Conservation (phyloP, 306 rosid genomes). For the Quercus ilex region DNA sequence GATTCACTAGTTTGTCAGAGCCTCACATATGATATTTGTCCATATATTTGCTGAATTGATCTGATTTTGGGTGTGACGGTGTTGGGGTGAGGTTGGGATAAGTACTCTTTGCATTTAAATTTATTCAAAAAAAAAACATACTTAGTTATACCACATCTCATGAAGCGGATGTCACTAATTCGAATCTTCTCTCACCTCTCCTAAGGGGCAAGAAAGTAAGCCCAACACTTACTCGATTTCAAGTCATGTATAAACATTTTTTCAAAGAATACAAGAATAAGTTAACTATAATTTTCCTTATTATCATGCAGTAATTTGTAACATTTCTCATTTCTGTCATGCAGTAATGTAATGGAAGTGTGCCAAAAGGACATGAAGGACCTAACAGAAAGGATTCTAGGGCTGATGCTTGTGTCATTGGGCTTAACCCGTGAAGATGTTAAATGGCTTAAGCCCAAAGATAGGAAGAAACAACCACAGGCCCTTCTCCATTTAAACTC, state of each 20-base stretch:
- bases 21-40: too few relatives aligned
- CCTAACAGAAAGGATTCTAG: constrained; percentile 17
- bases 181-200: too few relatives aligned
- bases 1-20: too few relatives aligned
- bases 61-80: too few relatives aligned
- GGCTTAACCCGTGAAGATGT: constrained; percentile 24
- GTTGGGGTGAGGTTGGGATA: too few relatives aligned
- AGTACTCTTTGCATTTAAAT: too few relatives aligned
- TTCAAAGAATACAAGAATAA: neutral
- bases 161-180: too few relatives aligned
- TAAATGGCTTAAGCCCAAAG: constrained; percentile 26
- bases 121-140: too few relatives aligned
- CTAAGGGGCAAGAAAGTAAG: neutral
- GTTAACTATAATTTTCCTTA: neutral
- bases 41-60: too few relatives aligned
- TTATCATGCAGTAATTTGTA: neutral
- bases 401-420: constrained; percentile 32
- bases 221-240: neutral
- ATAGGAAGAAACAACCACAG: neutral
- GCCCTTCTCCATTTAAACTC: constrained; percentile 39
- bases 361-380: constrained; percentile 38
- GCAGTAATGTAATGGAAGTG: constrained; percentile 39
- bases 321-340: neutral
- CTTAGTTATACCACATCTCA: too few relatives aligned
- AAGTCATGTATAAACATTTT: too few relatives aligned